Evolutionary conservation across 2,329 filamentous ascomycete genomes (phyloP).

Genomic region (Fusarium musae): DNA sequence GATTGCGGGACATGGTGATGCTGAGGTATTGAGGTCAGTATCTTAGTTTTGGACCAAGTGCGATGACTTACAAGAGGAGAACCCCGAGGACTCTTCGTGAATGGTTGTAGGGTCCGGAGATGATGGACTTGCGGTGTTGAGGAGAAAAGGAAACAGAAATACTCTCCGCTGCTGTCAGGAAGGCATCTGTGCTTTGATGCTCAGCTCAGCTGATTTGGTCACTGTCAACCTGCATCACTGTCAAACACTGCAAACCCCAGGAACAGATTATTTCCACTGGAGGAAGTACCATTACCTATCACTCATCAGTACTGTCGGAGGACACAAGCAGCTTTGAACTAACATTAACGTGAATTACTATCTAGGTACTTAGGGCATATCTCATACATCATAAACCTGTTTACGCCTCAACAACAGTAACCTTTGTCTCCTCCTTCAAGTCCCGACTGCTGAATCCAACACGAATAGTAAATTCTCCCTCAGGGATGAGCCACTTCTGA

Average conservation of each 20-base stretch:
- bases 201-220: not conserved
- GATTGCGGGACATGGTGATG: not conserved
- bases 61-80: not conserved
- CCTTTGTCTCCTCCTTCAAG: constrained; percentile 38
- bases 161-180: too few relatives aligned
- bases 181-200: too few relatives aligned
- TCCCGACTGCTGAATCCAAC: constrained; percentile 46
- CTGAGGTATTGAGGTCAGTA: not conserved
- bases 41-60: not conserved
- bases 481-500: constrained; percentile 54
- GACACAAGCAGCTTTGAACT: not conserved
- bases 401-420: constrained; percentile 36
- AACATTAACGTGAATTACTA: constrained; percentile 5
- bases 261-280: rapidly evolving
- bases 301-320: not conserved
- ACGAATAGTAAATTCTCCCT: constrained; percentile 42
- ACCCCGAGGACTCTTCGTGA: too few relatives aligned
- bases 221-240: not conserved
- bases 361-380: constrained; percentile 14
- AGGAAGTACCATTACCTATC: not conserved
- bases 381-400: constrained; percentile 35
- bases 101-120: not conserved
- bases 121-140: too few relatives aligned
- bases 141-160: too few relatives aligned
- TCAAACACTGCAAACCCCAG: not conserved